Evolutionary conservation across 2,329 filamentous ascomycete species (phyloP), one percentile per base, ranked within the genome.

Genomic region (Pseudogymnoascus sp.): DNA sequence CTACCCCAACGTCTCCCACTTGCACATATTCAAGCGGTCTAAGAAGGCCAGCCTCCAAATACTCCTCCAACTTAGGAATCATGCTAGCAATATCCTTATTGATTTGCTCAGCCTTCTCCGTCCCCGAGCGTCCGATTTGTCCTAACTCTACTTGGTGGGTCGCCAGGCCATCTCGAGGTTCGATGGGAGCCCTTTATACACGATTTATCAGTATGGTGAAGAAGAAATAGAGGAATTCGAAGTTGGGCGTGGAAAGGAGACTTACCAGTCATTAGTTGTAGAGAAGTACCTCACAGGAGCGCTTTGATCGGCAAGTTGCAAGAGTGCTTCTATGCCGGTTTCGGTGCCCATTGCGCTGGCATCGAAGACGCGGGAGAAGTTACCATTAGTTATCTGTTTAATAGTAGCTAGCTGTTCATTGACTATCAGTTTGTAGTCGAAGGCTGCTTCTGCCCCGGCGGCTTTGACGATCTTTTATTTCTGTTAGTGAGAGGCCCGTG

Each of bases 231-330:
- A 54, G 37, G 28, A 8, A 28, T 6, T 28, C 7, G 63, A 11
- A 64, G 31, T 36, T 48, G 11, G n/a, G 28, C 25, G 31, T 34
- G 39, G 21, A 61, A 34, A 21, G 8, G 19, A 39, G 45, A 60
- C 67, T 67, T 65, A 77, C 76, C 73, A 76, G 61, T 73, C 73
- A 65, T 77, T 74, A 1, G 73, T 73, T 0, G 73, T 75, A 0
- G 71, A 66, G 43, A 76, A 75, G 45, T 71, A 73, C 61, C 76
- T 77, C 3, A 60, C 41, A 8, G 60, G 34, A 1, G 63, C 70
- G 1, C 64, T 68, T 1, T 73, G 71, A 57, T 62, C 41, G 6
- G 62, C 45, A 8, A 68, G 57, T 25, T 68, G 62, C 41, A 69
- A 67, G 0, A 78, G 69, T 11, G 73, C 73, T 54, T 71, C 70